Evolutionary conservation across 257 asterid species (phyloP), one percentile per base, ranked within the genome.

Genomic region (Perilla frutescens): DNA sequence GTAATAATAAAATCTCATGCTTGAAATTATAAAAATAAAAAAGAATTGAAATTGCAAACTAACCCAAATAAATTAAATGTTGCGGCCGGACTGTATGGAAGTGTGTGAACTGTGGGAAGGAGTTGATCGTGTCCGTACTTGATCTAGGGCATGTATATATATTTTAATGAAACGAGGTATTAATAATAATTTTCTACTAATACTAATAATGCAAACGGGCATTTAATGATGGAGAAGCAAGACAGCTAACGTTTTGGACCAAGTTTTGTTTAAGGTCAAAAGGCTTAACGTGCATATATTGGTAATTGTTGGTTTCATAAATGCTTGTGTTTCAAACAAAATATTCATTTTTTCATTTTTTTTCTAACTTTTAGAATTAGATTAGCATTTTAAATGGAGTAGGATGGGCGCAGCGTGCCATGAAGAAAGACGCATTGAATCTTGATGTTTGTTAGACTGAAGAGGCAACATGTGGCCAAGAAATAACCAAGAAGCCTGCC

Each of bases 211-310:
- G 53, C 2, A 56, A 44, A 47, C 9, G 29, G 60, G 14, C 68
- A 68, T 34, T 63, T 50, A 49, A 66, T 73, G 70, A 41, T 58
- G 71, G 40, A 45, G 79, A 37, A 72, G 57, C 71, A 65, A 71
- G 75, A 63, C 81, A 76, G 84, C 84, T 76, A 76, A 50, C 44
- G 50, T 53, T 48, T 72, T 67, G 56, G 79, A 71, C 77, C 29
- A 44, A 34, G 58, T 70, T 57, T 37, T 39, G 59, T 47, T n/a
- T 36, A 40, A 57, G 74, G 81, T 77, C 81, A 77, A 71, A 31
- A 31, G 39, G 47, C 64, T 56, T 39, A 77, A 71, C 59, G 13
- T 68, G 48, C 55, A 43, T 57, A 34, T 51, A 61, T 12, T 70
- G 59, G 58, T 29, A 48, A 40, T 45, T 69, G 72, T 56, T 77